phyloP scores from a whole-genome alignment of 345 rosid genomes.

The Eucalyptus guilfoylei region DNA sequence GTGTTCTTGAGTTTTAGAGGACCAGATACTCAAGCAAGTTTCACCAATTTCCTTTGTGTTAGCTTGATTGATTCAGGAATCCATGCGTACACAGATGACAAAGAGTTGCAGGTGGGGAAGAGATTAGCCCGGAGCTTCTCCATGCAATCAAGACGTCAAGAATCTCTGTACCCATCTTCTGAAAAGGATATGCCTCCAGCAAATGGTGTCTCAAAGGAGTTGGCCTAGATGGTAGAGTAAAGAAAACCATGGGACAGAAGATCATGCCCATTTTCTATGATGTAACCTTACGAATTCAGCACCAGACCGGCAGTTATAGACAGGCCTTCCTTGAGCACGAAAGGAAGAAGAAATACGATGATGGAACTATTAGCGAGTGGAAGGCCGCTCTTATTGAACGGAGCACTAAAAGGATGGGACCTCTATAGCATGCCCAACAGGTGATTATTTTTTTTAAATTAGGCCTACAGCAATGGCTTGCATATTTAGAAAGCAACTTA shows the following conservation, averaged over 20 bases:
- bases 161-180: too few species aligned
- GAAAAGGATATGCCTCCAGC: too few species aligned
- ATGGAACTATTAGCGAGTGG: neutral
- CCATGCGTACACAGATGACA: accelerated
- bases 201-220: too few species aligned
- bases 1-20: too few species aligned
- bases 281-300: neutral
- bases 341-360: neutral
- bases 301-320: neutral
- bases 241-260: neutral
- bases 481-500: neutral
- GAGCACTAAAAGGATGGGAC: neutral
- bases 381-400: neutral
- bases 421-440: neutral
- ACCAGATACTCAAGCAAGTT: too few species aligned
- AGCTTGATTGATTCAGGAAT: too few species aligned
- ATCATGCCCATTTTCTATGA: neutral
- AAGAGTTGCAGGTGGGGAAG: too few species aligned
- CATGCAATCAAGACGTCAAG: too few species aligned
- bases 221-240: neutral
- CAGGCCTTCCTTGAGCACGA: neutral
- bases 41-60: too few species aligned
- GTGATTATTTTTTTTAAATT: too few species aligned
- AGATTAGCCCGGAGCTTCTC: too few species aligned
- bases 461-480: neutral